Conservation (phyloP, 768 basidiomycete genomes). For the Auriscalpium orientale region DNA sequence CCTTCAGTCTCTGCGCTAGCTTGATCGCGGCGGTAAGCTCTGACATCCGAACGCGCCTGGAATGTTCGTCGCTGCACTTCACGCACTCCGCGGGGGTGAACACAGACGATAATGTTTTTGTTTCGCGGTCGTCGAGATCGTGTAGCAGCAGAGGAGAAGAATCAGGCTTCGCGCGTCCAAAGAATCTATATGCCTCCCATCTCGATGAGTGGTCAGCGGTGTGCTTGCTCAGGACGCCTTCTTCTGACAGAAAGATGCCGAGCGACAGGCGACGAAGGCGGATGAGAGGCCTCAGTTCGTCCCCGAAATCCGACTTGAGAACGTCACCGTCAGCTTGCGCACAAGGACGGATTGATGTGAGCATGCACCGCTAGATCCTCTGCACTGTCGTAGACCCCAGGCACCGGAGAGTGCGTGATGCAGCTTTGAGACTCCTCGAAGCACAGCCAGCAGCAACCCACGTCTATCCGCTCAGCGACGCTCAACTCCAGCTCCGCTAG, state of each 20-base stretch:
- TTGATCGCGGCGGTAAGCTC: slow-evolving; percentile 14
- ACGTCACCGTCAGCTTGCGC: too few relatives aligned
- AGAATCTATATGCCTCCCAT: background rate
- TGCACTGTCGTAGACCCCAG: slow-evolving; percentile 34
- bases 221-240: slow-evolving; percentile 40
- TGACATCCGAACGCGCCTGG: slow-evolving; percentile 6
- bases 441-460: slow-evolving; percentile 55
- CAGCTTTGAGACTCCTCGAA: slow-evolving; percentile 52
- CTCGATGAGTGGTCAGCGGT: slow-evolving; percentile 28
- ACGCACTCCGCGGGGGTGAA: slow-evolving; percentile 14
- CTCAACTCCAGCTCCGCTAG: slow-evolving; percentile 46
- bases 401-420: slow-evolving; percentile 54
- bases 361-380: slow-evolving; percentile 45
- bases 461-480: slow-evolving; percentile 50
- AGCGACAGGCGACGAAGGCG: slow-evolving; percentile 45
- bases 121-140: background rate
- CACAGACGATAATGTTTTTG: background rate
- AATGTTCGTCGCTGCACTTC: slow-evolving; percentile 11
- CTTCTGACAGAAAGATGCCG: slow-evolving; percentile 57
- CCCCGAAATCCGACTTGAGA: slow-evolving; percentile 34
- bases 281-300: slow-evolving; percentile 37
- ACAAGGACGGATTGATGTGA: background rate
- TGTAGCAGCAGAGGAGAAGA: slow-evolving; percentile 5
- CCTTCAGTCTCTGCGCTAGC: slow-evolving; percentile 11
- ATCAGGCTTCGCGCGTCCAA: slow-evolving; percentile 2